A percentile compares a stretch with the other conserved stretches of the same genome.
phyloP scores from a whole-genome alignment of 139 green algal species.

The Marvania coccoides region DNA sequence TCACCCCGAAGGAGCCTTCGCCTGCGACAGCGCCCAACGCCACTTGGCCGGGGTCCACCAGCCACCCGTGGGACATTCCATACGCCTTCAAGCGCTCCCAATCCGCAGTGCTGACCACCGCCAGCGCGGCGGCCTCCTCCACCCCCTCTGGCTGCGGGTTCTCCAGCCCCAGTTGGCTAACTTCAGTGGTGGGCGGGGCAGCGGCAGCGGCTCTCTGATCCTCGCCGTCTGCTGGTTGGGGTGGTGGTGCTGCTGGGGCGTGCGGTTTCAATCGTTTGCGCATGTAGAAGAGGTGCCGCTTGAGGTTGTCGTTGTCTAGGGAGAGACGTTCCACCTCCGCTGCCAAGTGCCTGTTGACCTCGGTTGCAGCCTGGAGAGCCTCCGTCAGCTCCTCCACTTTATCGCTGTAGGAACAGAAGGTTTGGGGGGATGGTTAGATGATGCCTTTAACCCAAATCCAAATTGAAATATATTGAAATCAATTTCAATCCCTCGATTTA shows the following conservation, averaged over 20 bases:
- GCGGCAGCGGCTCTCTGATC: neutral
- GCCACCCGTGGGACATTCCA: constrained; percentile 16
- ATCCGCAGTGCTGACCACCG: neutral
- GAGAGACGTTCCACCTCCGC: constrained; percentile 12
- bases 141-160: neutral
- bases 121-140: neutral
- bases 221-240: no score
- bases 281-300: constrained; percentile 7
- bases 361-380: constrained; percentile 16
- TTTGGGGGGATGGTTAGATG: neutral
- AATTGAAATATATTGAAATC: no score
- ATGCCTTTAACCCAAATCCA: no score
- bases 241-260: no score
- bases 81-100: constrained; percentile 6
- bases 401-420: neutral
- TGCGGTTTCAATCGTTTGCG: neutral
- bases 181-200: neutral
- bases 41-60: constrained; percentile 30
- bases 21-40: constrained; percentile 51
- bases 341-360: constrained; percentile 35
- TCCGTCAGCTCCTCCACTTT: constrained; percentile 31
- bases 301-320: constrained; percentile 6
- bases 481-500: no score
- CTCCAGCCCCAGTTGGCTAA: neutral
- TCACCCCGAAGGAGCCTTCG: constrained; percentile 68